Percentiles rank a stretch among this genome's conserved stretches.
These are phyloP conservation scores for Amoebophrya sp. DNA, from an alignment of 169 alveolate genomes.

Conservation along the genomic window DNA sequence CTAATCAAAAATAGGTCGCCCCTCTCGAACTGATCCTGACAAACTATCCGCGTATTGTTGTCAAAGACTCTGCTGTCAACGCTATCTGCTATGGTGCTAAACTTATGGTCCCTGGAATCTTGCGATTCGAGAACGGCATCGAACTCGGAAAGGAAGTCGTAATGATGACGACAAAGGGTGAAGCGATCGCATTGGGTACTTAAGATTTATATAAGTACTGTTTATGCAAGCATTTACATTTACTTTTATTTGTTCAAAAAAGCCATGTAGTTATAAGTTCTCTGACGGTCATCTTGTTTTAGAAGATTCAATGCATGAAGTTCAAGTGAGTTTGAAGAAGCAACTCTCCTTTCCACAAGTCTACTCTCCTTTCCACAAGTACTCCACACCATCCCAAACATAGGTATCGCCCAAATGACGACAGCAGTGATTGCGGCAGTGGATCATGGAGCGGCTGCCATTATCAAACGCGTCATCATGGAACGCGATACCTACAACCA, in stretches of 20 bases:
- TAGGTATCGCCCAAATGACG: conserved; percentile 98
- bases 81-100: conserved; percentile 99
- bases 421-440: conserved; percentile 97
- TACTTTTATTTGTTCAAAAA: background rate
- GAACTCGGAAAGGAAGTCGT: conserved; percentile 93
- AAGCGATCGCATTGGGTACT: conserved; percentile 94
- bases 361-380: background rate
- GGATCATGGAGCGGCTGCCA: conserved; percentile 98
- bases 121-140: conserved; percentile 92
- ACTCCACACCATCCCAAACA: background rate
- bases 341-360: background rate
- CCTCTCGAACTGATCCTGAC: conserved; percentile 94
- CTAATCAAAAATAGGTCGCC: conserved; percentile 45
- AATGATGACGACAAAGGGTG: conserved; percentile 99
- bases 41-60: conserved; percentile 92
- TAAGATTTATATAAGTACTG: background rate
- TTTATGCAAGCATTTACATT: background rate
- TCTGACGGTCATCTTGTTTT: background rate
- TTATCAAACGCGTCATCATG: conserved; percentile 98
- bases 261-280: background rate
- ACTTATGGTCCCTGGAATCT: conserved; percentile 94
- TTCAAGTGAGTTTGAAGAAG: background rate
- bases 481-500: conserved; percentile 98
- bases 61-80: conserved; percentile 97
- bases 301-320: conserved; percentile 27